Conservation (phyloP, 495 filamentous ascomycete species). For the Durotheca rogersii region DNA sequence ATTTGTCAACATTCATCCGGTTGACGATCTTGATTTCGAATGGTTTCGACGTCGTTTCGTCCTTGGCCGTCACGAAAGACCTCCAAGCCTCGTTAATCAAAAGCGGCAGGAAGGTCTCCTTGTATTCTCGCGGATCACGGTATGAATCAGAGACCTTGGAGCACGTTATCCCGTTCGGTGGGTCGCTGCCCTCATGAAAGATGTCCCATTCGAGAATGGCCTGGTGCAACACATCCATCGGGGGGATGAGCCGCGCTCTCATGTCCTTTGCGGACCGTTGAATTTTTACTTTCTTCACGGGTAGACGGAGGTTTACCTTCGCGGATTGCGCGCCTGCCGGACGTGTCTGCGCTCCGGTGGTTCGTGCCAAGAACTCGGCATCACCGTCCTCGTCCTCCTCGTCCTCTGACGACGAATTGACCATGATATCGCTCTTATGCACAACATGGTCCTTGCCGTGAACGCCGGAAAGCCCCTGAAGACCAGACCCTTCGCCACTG, state of each 20-base stretch:
- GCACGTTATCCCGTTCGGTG: constrained; percentile 73
- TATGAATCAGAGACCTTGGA: constrained; percentile 74
- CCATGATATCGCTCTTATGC: constrained; percentile 81
- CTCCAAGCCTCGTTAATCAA: constrained; percentile 95
- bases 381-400: constrained; percentile 64
- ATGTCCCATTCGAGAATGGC: constrained; percentile 90
- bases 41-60: constrained; percentile 74
- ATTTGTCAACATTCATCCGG: constrained; percentile 85
- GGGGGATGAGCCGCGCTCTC: constrained; percentile 86
- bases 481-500: constrained; percentile 73
- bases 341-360: constrained; percentile 47
- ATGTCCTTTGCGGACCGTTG: constrained; percentile 83
- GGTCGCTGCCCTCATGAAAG: constrained; percentile 81
- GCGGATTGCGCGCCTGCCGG: constrained; percentile 39
- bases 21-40: constrained; percentile 84
- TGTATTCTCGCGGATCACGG: constrained; percentile 71
- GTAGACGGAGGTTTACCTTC: constrained; percentile 61
- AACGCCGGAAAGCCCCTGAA: constrained; percentile 68
- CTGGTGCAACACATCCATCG: constrained; percentile 81
- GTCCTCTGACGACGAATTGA: constrained; percentile 77
- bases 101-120: constrained; percentile 85
- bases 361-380: constrained; percentile 45
- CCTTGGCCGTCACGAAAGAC: constrained; percentile 82
- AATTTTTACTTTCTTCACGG: constrained; percentile 77
- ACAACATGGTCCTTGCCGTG: constrained; percentile 75